Conservation (phyloP, 768 basidiomycete species). For the Leccinellum rugosiceps region DNA sequence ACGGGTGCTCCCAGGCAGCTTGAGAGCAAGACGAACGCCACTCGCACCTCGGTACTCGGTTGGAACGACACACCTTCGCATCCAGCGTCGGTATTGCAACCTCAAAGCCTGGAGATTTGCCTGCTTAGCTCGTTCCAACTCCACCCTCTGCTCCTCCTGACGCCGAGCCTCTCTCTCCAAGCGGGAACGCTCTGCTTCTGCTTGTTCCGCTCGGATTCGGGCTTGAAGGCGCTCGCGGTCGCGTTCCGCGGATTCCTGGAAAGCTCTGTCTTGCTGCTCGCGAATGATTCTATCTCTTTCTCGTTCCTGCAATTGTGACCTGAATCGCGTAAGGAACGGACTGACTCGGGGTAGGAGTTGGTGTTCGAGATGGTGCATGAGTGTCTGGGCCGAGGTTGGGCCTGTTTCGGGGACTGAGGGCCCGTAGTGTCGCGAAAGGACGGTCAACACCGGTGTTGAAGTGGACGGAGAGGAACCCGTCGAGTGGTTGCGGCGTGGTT, state of each 20-base stretch:
- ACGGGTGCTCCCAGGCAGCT: slow-evolving; percentile 56
- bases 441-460: slow-evolving; percentile 57
- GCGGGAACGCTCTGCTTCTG: slow-evolving; percentile 34
- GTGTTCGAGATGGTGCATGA: slow-evolving; percentile 63
- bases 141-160: slow-evolving; percentile 34
- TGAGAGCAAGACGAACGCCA: slow-evolving; percentile 46
- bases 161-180: slow-evolving; percentile 29
- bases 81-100: slow-evolving; percentile 60
- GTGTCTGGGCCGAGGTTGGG: slow-evolving; percentile 59
- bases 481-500: slow-evolving; percentile 54
- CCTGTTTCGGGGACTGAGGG: slow-evolving; percentile 44
- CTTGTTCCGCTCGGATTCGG: slow-evolving; percentile 45
- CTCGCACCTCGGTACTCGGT: slow-evolving; percentile 22
- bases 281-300: slow-evolving; percentile 60
- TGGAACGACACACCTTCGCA: slow-evolving; percentile 45
- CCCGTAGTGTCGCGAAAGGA: slow-evolving; percentile 86
- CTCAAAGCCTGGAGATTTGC: slow-evolving; percentile 35
- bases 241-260: slow-evolving; percentile 55
- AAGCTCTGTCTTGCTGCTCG: slow-evolving; percentile 81
- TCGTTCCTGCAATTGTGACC: slow-evolving; percentile 45
- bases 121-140: slow-evolving; percentile 37
- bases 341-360: slow-evolving; percentile 78
- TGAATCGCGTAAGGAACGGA: slow-evolving; percentile 69
- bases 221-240: slow-evolving; percentile 69
- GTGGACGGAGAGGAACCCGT: slow-evolving; percentile 34